Evolutionary conservation across 73 alveolate genomes (phyloP).

Genomic region (Tetrahymena malaccensis): DNA sequence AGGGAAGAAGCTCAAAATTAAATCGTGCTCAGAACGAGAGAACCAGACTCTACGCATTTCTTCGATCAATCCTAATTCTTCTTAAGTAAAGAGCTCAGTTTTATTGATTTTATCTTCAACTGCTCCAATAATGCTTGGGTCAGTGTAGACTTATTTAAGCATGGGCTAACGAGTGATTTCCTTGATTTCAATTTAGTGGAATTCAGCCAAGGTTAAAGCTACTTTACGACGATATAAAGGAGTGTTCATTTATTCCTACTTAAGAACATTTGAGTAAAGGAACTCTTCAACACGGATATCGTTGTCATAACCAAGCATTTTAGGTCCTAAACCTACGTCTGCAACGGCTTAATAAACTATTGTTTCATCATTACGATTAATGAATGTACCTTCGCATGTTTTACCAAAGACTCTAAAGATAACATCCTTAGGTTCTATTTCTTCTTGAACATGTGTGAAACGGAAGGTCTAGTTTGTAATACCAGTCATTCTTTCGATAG

Average conservation of each 20-base stretch:
- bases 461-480: background rate
- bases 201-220: conserved; percentile 20
- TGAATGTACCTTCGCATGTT: conserved; percentile 29
- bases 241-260: conserved; percentile 27
- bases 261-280: conserved; percentile 7
- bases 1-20: background rate
- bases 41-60: conserved; percentile 16
- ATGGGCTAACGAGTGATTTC: background rate
- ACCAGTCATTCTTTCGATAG: background rate
- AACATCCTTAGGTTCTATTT: conserved; percentile 17
- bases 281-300: conserved; percentile 33
- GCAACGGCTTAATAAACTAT: conserved; percentile 13
- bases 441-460: background rate
- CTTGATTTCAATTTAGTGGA: conserved; percentile 15
- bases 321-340: conserved; percentile 19
- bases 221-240: background rate
- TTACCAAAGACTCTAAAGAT: conserved; percentile 40
- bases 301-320: conserved; percentile 11
- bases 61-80: background rate
- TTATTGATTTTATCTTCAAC: background rate
- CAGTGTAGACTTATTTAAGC: background rate
- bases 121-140: background rate
- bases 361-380: conserved; percentile 23
- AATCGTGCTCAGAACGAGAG: conserved; percentile 2
- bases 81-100: background rate